Conservation (phyloP, 2,329 filamentous ascomycete species). For the Venturia nashicola region DNA sequence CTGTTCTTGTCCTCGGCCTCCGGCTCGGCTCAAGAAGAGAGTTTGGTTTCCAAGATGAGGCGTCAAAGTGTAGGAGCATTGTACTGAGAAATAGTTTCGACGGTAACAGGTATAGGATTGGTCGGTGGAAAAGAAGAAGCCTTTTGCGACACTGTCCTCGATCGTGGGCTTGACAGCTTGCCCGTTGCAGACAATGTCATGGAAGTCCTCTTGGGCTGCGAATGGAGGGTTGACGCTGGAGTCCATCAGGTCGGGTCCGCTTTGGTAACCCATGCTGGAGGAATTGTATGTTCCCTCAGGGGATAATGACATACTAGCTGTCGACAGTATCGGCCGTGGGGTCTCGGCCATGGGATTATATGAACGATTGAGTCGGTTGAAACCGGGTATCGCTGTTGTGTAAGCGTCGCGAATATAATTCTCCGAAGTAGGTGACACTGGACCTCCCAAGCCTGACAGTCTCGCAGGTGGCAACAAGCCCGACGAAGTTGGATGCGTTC, state of each 20-base stretch:
- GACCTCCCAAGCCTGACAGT: slow-evolving; percentile 27
- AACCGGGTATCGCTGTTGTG: slow-evolving; percentile 26
- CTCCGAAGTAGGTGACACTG: slow-evolving; percentile 28
- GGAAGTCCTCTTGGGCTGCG: slow-evolving; percentile 36
- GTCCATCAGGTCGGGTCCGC: not conserved
- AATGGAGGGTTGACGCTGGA: slow-evolving; percentile 31
- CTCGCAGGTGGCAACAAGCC: slow-evolving; percentile 33
- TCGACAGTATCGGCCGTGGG: slow-evolving; percentile 16
- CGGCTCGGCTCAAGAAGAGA: slow-evolving; percentile 42
- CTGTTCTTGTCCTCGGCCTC: slow-evolving; percentile 33
- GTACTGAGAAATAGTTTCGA: slow-evolving; percentile 81
- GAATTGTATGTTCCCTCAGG: slow-evolving; percentile 1
- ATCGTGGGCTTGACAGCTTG: slow-evolving; percentile 57
- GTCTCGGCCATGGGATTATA: slow-evolving; percentile 24
- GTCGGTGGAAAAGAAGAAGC: slow-evolving; percentile 66
- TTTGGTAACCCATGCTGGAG: not conserved
- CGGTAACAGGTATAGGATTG: slow-evolving; percentile 86
- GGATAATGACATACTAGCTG: not conserved
- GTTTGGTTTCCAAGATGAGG: slow-evolving; percentile 47
- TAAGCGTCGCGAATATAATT: slow-evolving; percentile 31
- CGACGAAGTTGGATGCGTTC: slow-evolving; percentile 27
- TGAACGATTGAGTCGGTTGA: slow-evolving; percentile 21
- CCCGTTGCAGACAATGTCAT: slow-evolving; percentile 41
- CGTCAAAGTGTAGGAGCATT: slow-evolving; percentile 61
- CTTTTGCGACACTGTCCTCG: slow-evolving; percentile 72